phyloP scores from a whole-genome alignment of 495 filamentous ascomycete species.

The Aspergillus affinis region DNA sequence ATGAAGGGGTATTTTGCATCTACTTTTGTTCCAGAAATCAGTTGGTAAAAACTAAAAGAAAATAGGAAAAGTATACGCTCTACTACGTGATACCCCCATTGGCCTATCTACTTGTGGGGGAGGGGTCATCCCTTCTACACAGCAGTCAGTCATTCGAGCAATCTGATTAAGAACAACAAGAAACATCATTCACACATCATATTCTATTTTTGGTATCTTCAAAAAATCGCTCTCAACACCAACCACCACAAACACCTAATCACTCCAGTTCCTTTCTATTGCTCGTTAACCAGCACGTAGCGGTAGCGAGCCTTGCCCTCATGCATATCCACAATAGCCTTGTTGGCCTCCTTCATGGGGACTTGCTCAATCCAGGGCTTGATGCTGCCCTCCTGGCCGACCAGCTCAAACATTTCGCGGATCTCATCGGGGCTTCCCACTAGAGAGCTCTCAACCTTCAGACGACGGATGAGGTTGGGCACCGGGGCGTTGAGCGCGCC shows the following conservation, averaged over 20 bases:
- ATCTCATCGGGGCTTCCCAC: constrained; percentile 76
- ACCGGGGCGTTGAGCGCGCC: constrained; percentile 64
- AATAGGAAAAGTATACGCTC: background rate
- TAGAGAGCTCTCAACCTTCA: constrained; percentile 67
- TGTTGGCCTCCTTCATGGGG: constrained; percentile 74
- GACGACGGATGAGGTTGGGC: constrained; percentile 59
- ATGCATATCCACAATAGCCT: constrained; percentile 68
- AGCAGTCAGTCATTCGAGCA: too few relatives aligned
- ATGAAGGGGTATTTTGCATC: constrained; percentile 2
- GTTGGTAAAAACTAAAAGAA: background rate
- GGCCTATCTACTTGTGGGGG: background rate
- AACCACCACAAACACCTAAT: background rate
- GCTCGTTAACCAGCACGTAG: constrained; percentile 69
- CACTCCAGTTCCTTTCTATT: background rate
- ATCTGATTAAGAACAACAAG: background rate
- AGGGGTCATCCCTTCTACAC: background rate
- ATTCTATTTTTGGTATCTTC: background rate
- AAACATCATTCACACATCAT: background rate
- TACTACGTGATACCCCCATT: background rate
- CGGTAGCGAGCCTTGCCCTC: constrained; percentile 71
- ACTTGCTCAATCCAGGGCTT: constrained; percentile 71
- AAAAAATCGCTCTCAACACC: background rate
- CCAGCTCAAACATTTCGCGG: constrained; percentile 77
- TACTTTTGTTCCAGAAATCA: background rate
- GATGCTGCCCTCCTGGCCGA: constrained; percentile 67